phyloP scores from a whole-genome alignment of 257 asterid species.

The Solanum acaule region DNA sequence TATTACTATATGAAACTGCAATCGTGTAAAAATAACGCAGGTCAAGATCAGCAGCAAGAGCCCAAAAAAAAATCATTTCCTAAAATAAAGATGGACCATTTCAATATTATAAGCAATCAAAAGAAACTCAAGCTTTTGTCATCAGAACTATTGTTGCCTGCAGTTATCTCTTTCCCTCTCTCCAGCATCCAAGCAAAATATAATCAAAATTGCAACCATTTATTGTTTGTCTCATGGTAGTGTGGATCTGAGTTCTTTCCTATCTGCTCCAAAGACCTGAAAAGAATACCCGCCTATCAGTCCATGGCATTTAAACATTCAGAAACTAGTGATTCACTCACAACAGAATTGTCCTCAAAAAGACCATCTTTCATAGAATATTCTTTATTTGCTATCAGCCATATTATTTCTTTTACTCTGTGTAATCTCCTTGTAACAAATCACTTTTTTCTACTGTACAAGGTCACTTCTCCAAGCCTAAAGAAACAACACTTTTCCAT shows the following conservation, averaged over 20 bases:
- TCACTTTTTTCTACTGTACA: background rate
- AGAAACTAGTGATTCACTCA: background rate
- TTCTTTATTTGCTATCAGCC: background rate
- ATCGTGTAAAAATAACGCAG: background rate
- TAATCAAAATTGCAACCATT: background rate
- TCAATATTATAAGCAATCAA: background rate
- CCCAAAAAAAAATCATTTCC: no score
- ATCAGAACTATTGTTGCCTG: background rate
- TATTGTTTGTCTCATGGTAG: constrained; percentile 48
- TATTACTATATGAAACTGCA: background rate
- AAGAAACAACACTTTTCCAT: background rate
- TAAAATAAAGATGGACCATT: background rate
- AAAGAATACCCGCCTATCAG: background rate
- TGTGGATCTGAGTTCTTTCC: constrained; percentile 59
- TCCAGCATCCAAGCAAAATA: background rate
- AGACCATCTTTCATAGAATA: background rate
- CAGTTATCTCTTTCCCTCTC: background rate
- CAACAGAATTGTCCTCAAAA: background rate
- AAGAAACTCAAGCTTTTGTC: background rate
- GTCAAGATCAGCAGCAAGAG: background rate
- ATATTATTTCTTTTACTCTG: background rate
- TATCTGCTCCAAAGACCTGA: constrained; percentile 85
- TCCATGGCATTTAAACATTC: background rate
- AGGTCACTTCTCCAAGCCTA: background rate
- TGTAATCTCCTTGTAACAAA: background rate